Evolutionary conservation across 192 early-diverging fungal species (phyloP), one percentile per base, ranked within the genome.

Genomic region (Backusella psychrophila): DNA sequence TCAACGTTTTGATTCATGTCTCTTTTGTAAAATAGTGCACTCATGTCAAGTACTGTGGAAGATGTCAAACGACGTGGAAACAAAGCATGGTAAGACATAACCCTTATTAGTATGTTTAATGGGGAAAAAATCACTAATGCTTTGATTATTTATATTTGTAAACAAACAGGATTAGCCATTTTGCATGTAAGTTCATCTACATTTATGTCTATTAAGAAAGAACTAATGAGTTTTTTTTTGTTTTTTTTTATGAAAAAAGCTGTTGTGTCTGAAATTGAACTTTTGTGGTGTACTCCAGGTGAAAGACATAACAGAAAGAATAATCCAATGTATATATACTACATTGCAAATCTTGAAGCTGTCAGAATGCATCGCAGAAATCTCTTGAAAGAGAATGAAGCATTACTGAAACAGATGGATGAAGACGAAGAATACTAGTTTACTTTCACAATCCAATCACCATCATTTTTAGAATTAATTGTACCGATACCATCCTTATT

Each of bases 41-140:
- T 75, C 14, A 75, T 75, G 74, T 66, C 74, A 29, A 42, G 38
- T 44, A 65, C 63, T 17, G 74, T 75, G 5, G 74, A 75, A 29
- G 42, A 44, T 29, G 74, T 67, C 12, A 67, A 67, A 34, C 4
- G 29, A 41, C 35, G 41, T 19, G 65, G 74, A 67, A 75, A 75
- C 8, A 75, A 42, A 68, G 59, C 42, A 1, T 75, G 59, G 70
- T 49, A 49, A 49, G 29, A 63, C n/a, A 68, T 17, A 15, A 5
- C 2, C 19, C 19, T 19, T 9, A 21, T 56, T 11, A 56, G 19
- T 14, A 29, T 11, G 26, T 63, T 14, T 1, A n/a, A n/a, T n/a
- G n/a, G n/a, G n/a, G n/a, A 63, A 8, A n/a, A 5, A 49, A 26
- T 29, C 12, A 59, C n/a, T 59, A 26, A 15, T 29, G 19, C 21